Evolutionary conservation across 2,329 filamentous ascomycete species (phyloP), one percentile per base, ranked within the genome.

Genomic region (Epichloe uncinata): DNA sequence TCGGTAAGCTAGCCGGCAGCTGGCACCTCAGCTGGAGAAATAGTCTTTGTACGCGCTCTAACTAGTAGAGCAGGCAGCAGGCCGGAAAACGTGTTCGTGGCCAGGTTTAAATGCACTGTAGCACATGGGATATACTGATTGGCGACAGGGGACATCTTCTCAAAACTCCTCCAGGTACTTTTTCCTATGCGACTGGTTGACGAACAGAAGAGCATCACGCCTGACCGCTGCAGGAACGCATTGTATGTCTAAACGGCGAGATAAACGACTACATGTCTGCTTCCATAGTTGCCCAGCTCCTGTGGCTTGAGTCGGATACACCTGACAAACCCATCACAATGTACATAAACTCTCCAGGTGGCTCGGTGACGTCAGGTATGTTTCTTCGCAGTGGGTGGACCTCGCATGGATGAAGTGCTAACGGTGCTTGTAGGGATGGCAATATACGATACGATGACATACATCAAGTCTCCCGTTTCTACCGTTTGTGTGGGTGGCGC

Each of bases 381-480:
- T 53, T 11, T 11, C 15, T n/a, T 41, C 36, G 15, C 30, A 16
- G 22, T 18, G 4, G 16, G 8, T 3, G 20, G 26, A 20, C 41
- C 16, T 40, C n/a, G 12, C 4, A 9, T 22, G 35, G 26, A 20
- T 3, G 15, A 30, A 4, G 1, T 18, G 12, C n/a, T 45, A 4
- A 42, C 36, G 20, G 50, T 45, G 53, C 56, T 38, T 53, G 38
- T 11, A 66, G 81, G 82, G 15, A 74, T 85, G 53, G 90, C 93
- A 26, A 97, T 98, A 61, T 98, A 98, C 74, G 93, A 98, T 66
- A 98, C 93, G 12, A 97, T 98, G 91, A 82, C 85, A 58, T 98
- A 98, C 67, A 97, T 98, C 63, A 82, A 84, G 53, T 87, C 87
- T 3, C 88, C 91, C 1, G 89, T 98, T 0, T 91, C 85, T 42